These are phyloP conservation scores for Xylaria sp. DNA, from an alignment of 2,329 filamentous ascomycete species.

Conservation along the genomic window DNA sequence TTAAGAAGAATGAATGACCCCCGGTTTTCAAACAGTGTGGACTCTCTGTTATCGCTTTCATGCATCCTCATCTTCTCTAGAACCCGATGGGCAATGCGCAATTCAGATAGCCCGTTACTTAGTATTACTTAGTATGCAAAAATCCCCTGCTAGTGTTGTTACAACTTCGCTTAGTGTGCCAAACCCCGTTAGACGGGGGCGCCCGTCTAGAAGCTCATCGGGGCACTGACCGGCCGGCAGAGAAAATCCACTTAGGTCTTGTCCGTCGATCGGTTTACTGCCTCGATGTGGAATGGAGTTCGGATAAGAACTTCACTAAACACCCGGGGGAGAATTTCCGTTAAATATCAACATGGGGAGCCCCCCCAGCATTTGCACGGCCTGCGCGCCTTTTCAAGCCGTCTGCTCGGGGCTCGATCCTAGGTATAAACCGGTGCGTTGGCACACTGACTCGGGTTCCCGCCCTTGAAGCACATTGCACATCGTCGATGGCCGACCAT, in stretches of 20 bases:
- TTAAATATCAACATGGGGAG: constrained; percentile 24
- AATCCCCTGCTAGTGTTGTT: constrained; percentile 26
- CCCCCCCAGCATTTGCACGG: constrained; percentile 17
- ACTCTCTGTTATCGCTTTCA: constrained; percentile 2
- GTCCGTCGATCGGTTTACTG: constrained; percentile 18
- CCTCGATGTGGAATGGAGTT: constrained; percentile 3
- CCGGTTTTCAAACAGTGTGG: not conserved
- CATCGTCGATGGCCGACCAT: not conserved
- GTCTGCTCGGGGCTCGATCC: not conserved
- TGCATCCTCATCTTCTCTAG: not conserved
- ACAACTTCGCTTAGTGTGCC: constrained; percentile 18
- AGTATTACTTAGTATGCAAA: not conserved
- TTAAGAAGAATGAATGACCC: not conserved
- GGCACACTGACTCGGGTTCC: not conserved
- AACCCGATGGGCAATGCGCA: not conserved
- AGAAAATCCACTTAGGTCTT: constrained; percentile 5
- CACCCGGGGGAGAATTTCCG: constrained; percentile 20
- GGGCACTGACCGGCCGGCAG: not conserved
- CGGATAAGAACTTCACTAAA: constrained; percentile 1
- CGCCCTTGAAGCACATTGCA: not conserved
- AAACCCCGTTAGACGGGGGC: not conserved
- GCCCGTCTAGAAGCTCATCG: not conserved
- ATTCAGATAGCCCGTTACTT: not conserved
- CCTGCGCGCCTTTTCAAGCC: constrained; percentile 1
- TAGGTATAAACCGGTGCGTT: constrained; percentile 10